Conservation (phyloP, 2,329 filamentous ascomycete genomes). For the Aspergillus amoenus region DNA sequence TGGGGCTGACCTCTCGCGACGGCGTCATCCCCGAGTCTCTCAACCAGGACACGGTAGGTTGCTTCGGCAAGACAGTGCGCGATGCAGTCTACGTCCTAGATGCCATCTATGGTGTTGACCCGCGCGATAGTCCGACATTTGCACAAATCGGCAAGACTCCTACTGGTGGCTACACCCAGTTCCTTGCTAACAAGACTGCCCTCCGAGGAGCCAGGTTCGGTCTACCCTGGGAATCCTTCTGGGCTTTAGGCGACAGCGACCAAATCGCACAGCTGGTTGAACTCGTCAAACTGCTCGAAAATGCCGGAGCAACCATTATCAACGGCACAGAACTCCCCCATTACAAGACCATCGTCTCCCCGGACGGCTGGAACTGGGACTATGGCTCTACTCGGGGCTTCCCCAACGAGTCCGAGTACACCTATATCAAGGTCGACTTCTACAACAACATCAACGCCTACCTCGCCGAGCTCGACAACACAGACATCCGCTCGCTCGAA, state of each 20-base stretch:
- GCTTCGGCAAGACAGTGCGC: constrained; percentile 1
- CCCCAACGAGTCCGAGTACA: constrained; percentile 73
- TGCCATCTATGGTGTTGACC: not conserved
- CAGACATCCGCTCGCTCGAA: no score
- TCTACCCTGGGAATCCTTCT: constrained; percentile 71
- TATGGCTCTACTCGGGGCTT: constrained; percentile 62
- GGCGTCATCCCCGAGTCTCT: constrained; percentile 3
- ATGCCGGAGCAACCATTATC: no score
- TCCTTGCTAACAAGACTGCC: no score
- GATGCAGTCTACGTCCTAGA: not conserved
- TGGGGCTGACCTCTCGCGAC: not conserved
- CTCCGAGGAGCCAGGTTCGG: constrained; percentile 51
- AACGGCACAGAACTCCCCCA: no score
- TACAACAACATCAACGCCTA: constrained; percentile 59
- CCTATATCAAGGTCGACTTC: constrained; percentile 65
- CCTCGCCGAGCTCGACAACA: no score
- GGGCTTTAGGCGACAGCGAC: constrained; percentile 58
- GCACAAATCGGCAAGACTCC: no score
- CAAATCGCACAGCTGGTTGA: constrained; percentile 56
- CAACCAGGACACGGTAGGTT: constrained; percentile 3
- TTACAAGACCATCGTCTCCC: no score
- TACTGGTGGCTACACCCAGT: no score
- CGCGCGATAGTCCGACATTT: no score
- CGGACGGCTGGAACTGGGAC: constrained; percentile 71
- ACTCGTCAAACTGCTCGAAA: constrained; percentile 54